These are phyloP conservation scores for Tuber brumale DNA, from an alignment of 495 filamentous ascomycete species.

Conservation along the genomic window DNA sequence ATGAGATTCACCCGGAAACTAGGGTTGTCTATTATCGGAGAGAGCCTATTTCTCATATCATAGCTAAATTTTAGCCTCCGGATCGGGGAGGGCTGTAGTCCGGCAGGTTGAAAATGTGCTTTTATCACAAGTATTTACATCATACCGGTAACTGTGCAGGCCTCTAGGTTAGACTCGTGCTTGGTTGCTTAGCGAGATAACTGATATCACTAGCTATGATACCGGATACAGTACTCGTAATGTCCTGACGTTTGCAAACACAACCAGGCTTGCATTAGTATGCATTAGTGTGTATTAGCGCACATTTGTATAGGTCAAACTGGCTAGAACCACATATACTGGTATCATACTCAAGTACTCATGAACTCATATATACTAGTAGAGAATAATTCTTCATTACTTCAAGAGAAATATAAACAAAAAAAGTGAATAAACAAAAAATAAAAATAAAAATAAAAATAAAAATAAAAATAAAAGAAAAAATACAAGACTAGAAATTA, in stretches of 20 bases:
- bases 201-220: not conserved
- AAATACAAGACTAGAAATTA: no score
- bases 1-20: not conserved
- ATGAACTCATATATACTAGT: no score
- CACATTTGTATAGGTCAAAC: no score
- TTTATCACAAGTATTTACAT: not conserved
- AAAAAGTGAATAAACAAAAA: no score
- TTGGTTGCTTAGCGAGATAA: not conserved
- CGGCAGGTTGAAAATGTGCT: not conserved
- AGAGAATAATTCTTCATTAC: no score
- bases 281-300: no score
- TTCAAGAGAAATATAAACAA: no score
- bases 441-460: no score
- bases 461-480: no score
- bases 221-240: not conserved
- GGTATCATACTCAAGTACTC: rapidly evolving
- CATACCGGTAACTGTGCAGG: not conserved
- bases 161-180: not conserved
- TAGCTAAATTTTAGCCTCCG: not conserved
- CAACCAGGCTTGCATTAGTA: no score
- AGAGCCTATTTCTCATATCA: not conserved
- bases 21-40: not conserved
- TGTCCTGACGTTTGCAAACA: no score
- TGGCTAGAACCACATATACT: no score
- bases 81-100: not conserved